phyloP scores from a whole-genome alignment of 352 stramenopile species.

The Aphanomyces stellatus region DNA sequence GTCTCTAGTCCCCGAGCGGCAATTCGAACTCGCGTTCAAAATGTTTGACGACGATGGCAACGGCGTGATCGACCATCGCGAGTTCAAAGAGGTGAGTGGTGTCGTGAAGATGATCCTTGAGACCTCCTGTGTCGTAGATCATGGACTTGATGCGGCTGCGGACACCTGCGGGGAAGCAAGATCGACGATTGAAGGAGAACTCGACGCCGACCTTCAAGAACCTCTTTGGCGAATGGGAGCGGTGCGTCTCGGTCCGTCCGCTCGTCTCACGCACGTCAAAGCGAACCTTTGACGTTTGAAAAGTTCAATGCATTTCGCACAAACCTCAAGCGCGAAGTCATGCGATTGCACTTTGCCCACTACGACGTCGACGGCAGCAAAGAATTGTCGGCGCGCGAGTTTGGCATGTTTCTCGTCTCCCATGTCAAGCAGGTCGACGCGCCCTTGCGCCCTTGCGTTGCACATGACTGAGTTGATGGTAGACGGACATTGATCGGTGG shows the following conservation, averaged over 20 bases:
- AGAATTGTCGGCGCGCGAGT: conserved; percentile 68
- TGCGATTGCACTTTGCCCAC: conserved; percentile 82
- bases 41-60: conserved; percentile 85
- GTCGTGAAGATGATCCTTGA: neutral
- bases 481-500: conserved; percentile 71
- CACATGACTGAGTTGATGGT: neutral
- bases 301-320: conserved; percentile 68
- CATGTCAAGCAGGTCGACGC: conserved; percentile 80
- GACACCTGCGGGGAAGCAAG: conserved; percentile 68
- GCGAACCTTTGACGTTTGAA: conserved; percentile 71
- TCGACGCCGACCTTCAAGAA: conserved; percentile 79
- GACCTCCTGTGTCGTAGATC: conserved; percentile 35
- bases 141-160: conserved; percentile 75
- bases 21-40: conserved; percentile 85
- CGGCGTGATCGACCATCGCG: conserved; percentile 63
- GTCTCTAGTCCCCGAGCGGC: conserved; percentile 60
- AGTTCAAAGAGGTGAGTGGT: conserved; percentile 73
- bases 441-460: no score
- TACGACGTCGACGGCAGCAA: conserved; percentile 80
- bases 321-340: conserved; percentile 70
- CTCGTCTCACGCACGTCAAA: conserved; percentile 8
- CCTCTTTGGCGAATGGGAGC: conserved; percentile 55
- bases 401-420: conserved; percentile 82
- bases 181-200: conserved; percentile 66
- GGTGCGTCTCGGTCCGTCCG: conserved; percentile 43